These are phyloP conservation scores for Penicillium olsonii DNA, from an alignment of 2,329 filamentous ascomycete genomes.

Conservation along the genomic window DNA sequence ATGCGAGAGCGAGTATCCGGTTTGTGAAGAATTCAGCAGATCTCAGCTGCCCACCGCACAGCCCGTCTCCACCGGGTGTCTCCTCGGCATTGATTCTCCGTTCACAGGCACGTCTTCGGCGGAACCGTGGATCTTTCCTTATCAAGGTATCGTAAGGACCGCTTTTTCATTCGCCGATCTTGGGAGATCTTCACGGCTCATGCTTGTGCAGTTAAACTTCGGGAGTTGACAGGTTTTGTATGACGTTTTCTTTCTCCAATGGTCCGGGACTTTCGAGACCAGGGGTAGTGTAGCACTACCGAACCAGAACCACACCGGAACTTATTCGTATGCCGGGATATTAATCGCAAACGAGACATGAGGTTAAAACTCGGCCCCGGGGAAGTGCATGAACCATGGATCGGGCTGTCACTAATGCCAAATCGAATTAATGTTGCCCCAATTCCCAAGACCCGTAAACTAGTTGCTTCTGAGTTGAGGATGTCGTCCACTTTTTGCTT, in stretches of 20 bases:
- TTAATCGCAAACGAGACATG: no score
- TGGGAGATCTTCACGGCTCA: constrained; percentile 1
- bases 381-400: not conserved
- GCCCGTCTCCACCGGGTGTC: constrained; percentile 2
- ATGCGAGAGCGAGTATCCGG: not conserved
- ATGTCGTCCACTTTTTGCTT: constrained; percentile 13
- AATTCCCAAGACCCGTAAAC: constrained; percentile 15
- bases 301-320: constrained; percentile 5
- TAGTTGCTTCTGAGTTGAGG: constrained; percentile 7
- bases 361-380: not conserved
- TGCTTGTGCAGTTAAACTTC: not conserved
- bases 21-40: not conserved
- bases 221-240: not conserved
- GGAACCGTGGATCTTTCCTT: constrained; percentile 23
- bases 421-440: not conserved
- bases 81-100: constrained; percentile 7
- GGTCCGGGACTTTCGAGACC: no score
- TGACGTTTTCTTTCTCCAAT: not conserved
- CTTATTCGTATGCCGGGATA: constrained; percentile 13
- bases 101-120: constrained; percentile 20
- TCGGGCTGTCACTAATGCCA: not conserved
- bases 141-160: constrained; percentile 11
- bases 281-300: not conserved
- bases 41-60: constrained; percentile 7
- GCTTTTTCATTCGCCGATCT: constrained; percentile 10